Conservation (phyloP, 495 filamentous ascomycete genomes). For the Penicillium coprophilum region DNA sequence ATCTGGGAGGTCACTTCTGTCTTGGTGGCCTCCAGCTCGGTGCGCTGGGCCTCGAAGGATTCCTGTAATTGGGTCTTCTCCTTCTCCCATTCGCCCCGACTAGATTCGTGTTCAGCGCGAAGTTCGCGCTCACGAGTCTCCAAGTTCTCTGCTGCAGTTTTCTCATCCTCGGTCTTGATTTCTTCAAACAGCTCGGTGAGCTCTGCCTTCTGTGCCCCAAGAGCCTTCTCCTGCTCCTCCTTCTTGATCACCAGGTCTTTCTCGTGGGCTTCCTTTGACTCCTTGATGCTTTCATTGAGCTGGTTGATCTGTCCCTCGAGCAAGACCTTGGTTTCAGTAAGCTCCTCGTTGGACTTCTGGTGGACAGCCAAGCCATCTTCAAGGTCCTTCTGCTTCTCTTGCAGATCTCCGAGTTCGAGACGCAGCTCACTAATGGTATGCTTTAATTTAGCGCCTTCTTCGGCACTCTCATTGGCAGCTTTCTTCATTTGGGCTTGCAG, state of each 20-base stretch:
- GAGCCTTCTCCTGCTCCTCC: conserved; percentile 41
- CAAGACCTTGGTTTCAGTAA: conserved; percentile 35
- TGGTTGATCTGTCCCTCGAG: conserved; percentile 54
- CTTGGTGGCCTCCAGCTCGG: conserved; percentile 36
- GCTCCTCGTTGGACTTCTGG: conserved; percentile 44
- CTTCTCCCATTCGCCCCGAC: conserved; percentile 45
- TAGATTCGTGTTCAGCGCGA: conserved; percentile 36
- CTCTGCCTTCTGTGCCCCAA: conserved; percentile 44
- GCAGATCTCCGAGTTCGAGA: conserved; percentile 57
- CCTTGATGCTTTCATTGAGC: conserved; percentile 49
- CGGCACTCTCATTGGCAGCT: conserved; percentile 50
- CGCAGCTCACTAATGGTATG: conserved; percentile 51
- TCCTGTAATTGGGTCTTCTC: conserved; percentile 46
- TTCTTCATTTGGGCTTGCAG: conserved; percentile 54
- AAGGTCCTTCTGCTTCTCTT: conserved; percentile 54
- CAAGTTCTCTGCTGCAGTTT: conserved; percentile 36
- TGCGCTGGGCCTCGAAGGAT: conserved; percentile 37
- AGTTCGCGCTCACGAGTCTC: conserved; percentile 43
- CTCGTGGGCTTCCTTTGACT: conserved; percentile 37
- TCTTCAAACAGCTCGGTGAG: conserved; percentile 50
- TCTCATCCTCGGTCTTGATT: conserved; percentile 51
- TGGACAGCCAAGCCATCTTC: conserved; percentile 41
- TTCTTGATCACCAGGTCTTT: conserved; percentile 39
- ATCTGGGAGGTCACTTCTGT: conserved; percentile 38
- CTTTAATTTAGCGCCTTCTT: conserved; percentile 47